A percentile compares a stretch with the other conserved stretches of the same genome.
Evolutionary conservation across 2,329 filamentous ascomycete genomes (phyloP).

Genomic region (Dendryphion nanum): DNA sequence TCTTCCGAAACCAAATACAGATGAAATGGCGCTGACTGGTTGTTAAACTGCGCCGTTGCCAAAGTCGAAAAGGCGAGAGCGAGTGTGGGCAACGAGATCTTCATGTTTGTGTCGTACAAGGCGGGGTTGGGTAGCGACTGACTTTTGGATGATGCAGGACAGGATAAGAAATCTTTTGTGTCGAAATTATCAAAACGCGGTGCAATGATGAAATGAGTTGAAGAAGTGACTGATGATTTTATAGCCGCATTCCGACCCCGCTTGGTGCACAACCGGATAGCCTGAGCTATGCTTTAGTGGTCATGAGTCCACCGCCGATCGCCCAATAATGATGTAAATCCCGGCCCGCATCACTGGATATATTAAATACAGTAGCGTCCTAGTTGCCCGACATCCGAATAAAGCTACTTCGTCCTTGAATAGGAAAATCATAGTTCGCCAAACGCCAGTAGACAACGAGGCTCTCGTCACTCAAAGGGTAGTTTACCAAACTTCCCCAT

Average conservation of each 20-base stretch:
- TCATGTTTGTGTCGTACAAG: conserved; percentile 14
- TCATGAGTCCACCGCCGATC: conserved; percentile 13
- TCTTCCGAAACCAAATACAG: conserved; percentile 42
- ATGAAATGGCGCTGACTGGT: conserved; percentile 45
- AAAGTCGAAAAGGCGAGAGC: conserved; percentile 20
- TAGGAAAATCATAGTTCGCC: conserved; percentile 16
- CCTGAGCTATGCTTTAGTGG: conserved; percentile 1
- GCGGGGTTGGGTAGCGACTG: conserved; percentile 5
- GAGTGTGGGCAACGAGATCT: conserved; percentile 13
- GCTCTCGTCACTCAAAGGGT: conserved; percentile 6
- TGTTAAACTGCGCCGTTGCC: conserved; percentile 34
- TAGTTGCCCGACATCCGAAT: not conserved
- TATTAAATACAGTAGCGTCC: too few species aligned
- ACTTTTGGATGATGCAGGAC: too few species aligned
- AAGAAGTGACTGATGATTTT: too few species aligned
- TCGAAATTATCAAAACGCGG: too few species aligned
- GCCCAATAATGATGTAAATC: too few species aligned
- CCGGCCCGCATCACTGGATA: too few species aligned
- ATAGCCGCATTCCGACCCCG: conserved; percentile 3
- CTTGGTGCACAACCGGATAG: too few species aligned
- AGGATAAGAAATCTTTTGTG: too few species aligned
- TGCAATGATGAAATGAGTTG: too few species aligned
- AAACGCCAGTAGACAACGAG: conserved; percentile 12
- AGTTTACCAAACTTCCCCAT: not conserved
- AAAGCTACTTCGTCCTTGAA: conserved; percentile 3